Percentiles rank a stretch among this genome's conserved stretches.
phyloP scores from a whole-genome alignment of 306 rosid genomes.

The Prunus salicina region DNA sequence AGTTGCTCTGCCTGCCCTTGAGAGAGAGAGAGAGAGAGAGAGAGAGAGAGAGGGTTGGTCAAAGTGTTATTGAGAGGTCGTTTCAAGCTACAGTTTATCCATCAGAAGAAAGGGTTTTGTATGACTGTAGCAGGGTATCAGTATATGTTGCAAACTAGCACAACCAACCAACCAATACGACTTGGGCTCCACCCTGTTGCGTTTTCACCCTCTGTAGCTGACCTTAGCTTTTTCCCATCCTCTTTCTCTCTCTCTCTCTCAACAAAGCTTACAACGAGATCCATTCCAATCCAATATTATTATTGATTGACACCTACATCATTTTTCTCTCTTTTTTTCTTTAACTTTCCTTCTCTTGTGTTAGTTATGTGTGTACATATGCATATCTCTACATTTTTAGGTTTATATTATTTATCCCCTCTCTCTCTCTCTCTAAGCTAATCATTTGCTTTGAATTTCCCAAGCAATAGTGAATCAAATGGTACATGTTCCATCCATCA shows the following conservation, averaged over 20 bases:
- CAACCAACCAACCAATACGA: conserved; percentile 34
- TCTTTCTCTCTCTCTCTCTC: conserved; percentile 6
- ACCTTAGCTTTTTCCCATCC: conserved; percentile 14
- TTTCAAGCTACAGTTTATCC: conserved; percentile 56
- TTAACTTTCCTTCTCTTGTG: conserved; percentile 14
- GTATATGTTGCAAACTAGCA: conserved; percentile 42
- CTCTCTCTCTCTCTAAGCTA: conserved; percentile 29
- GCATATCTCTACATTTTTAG: background rate
- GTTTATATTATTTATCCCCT: background rate
- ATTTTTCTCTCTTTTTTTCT: conserved; percentile 16
- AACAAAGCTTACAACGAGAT: conserved; percentile 57
- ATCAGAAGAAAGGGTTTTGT: conserved; percentile 31
- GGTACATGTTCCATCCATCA: conserved; percentile 67
- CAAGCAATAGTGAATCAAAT: conserved; percentile 51
- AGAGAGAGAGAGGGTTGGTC: conserved; percentile 23
- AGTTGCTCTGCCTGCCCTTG: background rate
- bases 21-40: background rate
- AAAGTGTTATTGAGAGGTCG: conserved; percentile 59
- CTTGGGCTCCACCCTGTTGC: conserved; percentile 44
- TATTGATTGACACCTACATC: background rate
- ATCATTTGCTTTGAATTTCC: conserved; percentile 72
- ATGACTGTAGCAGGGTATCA: conserved; percentile 40
- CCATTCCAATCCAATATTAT: conserved; percentile 31
- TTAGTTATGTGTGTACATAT: background rate
- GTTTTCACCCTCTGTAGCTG: conserved; percentile 31